Evolutionary conservation across 78 protist genomes (phyloP).

Genomic region (Pigoraptor vietnamica): DNA sequence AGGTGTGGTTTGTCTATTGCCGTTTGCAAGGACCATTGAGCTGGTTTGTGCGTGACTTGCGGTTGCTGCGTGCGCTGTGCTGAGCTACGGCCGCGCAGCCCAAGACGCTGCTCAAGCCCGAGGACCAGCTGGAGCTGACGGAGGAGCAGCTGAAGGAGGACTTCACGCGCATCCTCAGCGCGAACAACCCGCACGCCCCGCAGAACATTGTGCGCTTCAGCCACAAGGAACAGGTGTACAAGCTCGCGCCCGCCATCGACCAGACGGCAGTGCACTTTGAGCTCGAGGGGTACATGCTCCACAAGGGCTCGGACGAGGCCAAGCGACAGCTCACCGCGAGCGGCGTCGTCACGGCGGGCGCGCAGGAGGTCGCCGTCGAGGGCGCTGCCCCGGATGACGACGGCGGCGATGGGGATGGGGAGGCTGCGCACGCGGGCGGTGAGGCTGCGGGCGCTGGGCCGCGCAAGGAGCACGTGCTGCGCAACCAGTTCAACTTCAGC

Average conservation of each 20-base stretch:
- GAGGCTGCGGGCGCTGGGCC: neutral
- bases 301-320: constrained; percentile 22
- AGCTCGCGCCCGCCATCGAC: constrained; percentile 34
- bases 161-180: constrained; percentile 36
- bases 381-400: neutral
- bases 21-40: no score
- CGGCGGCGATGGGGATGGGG: constrained; percentile 11
- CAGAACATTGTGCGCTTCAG: constrained; percentile 28
- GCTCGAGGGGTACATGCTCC: constrained; percentile 28
- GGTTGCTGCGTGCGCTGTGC: no score
- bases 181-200: constrained; percentile 53
- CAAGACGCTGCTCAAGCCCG: neutral
- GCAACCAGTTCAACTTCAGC: constrained; percentile 79
- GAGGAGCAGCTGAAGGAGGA: constrained; percentile 51
- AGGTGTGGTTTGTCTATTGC: no score
- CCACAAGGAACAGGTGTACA: constrained; percentile 24
- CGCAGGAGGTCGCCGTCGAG: neutral
- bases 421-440: constrained; percentile 7
- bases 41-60: no score
- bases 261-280: constrained; percentile 45
- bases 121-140: constrained; percentile 27
- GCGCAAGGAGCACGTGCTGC: constrained; percentile 8
- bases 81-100: neutral
- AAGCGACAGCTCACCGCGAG: neutral
- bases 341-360: neutral